Conservation (phyloP, 257 asterid genomes). For the Schizonepeta tenuifolia region DNA sequence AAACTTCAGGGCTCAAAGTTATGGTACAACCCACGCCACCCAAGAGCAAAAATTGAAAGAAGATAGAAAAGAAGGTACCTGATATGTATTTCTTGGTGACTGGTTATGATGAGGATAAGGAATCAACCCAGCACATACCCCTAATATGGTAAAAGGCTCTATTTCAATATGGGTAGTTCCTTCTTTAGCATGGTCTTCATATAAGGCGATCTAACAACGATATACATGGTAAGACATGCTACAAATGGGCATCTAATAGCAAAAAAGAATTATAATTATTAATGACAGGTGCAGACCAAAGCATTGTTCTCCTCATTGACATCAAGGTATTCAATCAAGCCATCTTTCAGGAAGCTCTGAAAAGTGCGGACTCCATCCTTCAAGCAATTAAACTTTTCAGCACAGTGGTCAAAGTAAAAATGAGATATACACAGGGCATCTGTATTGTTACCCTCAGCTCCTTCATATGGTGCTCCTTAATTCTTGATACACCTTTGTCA, state of each 20-base stretch:
- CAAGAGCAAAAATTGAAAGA: constrained; percentile 13
- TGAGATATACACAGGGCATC: constrained; percentile 20
- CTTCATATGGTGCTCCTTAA: constrained; percentile 94
- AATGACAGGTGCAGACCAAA: constrained; percentile 57
- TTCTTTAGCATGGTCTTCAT: constrained; percentile 78
- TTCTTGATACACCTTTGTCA: constrained; percentile 90
- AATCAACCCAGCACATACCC: constrained; percentile 91
- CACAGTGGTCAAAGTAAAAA: constrained; percentile 29
- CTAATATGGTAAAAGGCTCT: constrained; percentile 94
- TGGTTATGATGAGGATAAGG: constrained; percentile 99
- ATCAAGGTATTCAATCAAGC: constrained; percentile 94
- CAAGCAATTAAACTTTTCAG: constrained; percentile 37
- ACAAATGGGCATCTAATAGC: constrained; percentile 20
- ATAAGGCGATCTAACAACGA: constrained; percentile 74
- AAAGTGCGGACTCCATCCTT: constrained; percentile 93
- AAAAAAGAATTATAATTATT: constrained; percentile 4
- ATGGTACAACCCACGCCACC: background rate
- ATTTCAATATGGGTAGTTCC: constrained; percentile 94
- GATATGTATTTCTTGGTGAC: constrained; percentile 98
- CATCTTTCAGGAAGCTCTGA: constrained; percentile 79
- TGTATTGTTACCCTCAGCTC: constrained; percentile 74
- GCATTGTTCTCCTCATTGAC: constrained; percentile 98
- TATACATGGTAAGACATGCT: constrained; percentile 27
- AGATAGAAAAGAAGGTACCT: constrained; percentile 43
- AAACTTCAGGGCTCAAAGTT: constrained; percentile 7